Percentiles rank a stretch among this genome's conserved stretches.
Conservation (phyloP, 1,139 yeast species). For the Meyerozyma sp. region DNA sequence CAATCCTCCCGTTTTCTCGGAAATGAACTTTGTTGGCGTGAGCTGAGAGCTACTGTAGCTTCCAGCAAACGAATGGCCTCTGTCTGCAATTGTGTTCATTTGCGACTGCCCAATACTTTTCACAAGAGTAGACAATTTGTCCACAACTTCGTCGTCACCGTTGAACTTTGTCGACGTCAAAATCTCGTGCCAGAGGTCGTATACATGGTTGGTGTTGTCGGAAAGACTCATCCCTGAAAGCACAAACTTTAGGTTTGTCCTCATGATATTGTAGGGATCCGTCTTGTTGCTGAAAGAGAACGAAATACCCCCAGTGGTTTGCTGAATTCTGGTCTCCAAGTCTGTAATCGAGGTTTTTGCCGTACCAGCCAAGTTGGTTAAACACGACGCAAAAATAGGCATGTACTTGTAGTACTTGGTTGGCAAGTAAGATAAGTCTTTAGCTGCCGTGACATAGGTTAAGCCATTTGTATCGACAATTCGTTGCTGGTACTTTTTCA, state of each 20-base stretch:
- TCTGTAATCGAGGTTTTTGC: conserved; percentile 62
- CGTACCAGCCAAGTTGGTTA: conserved; percentile 83
- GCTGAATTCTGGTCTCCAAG: conserved; percentile 78
- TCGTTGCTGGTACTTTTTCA: conserved; percentile 36
- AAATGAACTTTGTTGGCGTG: conserved; percentile 54
- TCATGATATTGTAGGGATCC: conserved; percentile 45
- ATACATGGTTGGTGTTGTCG: conserved; percentile 55
- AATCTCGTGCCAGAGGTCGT: conserved; percentile 64
- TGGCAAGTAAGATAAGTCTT: conserved; percentile 54
- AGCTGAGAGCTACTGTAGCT: conserved; percentile 62
- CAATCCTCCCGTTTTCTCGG: conserved; percentile 66
- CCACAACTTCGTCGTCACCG: conserved; percentile 42
- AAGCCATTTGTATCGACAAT: conserved; percentile 70
- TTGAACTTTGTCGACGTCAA: conserved; percentile 64
- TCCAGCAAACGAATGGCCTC: conserved; percentile 84
- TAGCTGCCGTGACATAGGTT: conserved; percentile 60
- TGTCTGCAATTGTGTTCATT: conserved; percentile 71
- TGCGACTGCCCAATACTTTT: conserved; percentile 75
- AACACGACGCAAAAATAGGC: conserved; percentile 73
- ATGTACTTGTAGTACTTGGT: conserved; percentile 58
- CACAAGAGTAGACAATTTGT: conserved; percentile 68
- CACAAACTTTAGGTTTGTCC: conserved; percentile 42
- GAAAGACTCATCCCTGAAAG: conserved; percentile 70
- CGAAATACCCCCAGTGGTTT: conserved; percentile 78
- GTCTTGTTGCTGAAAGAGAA: conserved; percentile 54